Conservation (phyloP, 192 early-diverging fungal species). For the Backusella luteola region DNA sequence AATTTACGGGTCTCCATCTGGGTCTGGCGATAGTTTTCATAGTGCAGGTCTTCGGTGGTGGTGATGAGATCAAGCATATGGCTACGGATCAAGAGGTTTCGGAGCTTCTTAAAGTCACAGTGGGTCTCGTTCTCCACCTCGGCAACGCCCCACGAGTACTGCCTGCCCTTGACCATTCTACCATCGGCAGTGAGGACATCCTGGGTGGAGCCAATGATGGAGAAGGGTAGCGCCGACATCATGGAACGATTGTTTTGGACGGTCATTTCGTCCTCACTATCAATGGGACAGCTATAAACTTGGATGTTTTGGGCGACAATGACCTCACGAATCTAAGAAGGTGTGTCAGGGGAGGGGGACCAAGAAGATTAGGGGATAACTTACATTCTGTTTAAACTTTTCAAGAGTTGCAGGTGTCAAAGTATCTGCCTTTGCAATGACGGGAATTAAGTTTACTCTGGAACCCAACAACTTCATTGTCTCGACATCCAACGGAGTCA, state of each 20-base stretch:
- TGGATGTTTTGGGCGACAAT: constrained; percentile 91
- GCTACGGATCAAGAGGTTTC: constrained; percentile 93
- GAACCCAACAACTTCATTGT: constrained; percentile 92
- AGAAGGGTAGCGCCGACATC: constrained; percentile 91
- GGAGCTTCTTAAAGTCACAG: constrained; percentile 97
- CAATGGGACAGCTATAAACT: constrained; percentile 88
- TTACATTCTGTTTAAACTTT: constrained; percentile 79
- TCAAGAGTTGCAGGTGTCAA: constrained; percentile 79
- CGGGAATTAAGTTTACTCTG: constrained; percentile 90
- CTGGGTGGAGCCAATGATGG: constrained; percentile 88
- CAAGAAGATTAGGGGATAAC: not conserved
- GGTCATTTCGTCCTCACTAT: constrained; percentile 83
- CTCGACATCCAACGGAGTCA: constrained; percentile 85
- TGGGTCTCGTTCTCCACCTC: constrained; percentile 99
- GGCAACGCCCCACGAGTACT: constrained; percentile 98
- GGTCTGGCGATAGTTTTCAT: constrained; percentile 86
- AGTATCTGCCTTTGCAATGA: constrained; percentile 92
- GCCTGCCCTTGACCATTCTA: constrained; percentile 87
- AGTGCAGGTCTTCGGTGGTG: constrained; percentile 93
- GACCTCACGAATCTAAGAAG: constrained; percentile 57
- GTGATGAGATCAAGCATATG: constrained; percentile 96
- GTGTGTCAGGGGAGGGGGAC: not conserved
- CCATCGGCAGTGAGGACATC: constrained; percentile 85
- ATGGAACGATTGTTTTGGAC: constrained; percentile 82
- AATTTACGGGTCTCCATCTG: constrained; percentile 89